These are phyloP conservation scores for Pythium rishiriense DNA, from an alignment of 352 stramenopile genomes.

Conservation along the genomic window DNA sequence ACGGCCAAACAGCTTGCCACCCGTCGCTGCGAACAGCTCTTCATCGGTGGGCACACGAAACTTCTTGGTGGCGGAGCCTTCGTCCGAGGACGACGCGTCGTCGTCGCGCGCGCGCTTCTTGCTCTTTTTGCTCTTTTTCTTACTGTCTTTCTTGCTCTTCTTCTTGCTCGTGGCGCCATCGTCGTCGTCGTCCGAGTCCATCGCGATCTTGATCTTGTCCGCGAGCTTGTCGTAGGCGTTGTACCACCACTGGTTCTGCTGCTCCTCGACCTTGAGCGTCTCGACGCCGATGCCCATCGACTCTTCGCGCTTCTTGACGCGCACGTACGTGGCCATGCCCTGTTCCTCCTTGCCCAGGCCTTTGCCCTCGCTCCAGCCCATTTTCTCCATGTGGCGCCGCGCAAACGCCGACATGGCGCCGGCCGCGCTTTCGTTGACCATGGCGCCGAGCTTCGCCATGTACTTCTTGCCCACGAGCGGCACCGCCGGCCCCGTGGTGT, in stretches of 20 bases:
- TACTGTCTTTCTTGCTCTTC: conserved; percentile 58
- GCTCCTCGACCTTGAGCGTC: conserved; percentile 62
- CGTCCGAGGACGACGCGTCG: conserved; percentile 26
- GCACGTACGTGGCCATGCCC: conserved; percentile 92
- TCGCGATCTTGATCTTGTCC: conserved; percentile 83
- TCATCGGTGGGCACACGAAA: conserved; percentile 90
- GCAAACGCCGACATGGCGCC: conserved; percentile 76
- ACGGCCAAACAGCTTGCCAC: conserved; percentile 95
- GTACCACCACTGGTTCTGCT: conserved; percentile 88
- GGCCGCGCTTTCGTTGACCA: conserved; percentile 77
- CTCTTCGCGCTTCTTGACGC: conserved; percentile 93
- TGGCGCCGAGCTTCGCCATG: conserved; percentile 69
- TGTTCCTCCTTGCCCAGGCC: conserved; percentile 95
- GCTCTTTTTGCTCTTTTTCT: conserved; percentile 55
- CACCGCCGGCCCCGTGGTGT: conserved; percentile 29
- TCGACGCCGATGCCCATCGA: conserved; percentile 90
- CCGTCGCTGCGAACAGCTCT: conserved; percentile 95
- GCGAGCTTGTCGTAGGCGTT: conserved; percentile 87
- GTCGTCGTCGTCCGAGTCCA: conserved; percentile 58
- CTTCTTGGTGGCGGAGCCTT: conserved; percentile 38
- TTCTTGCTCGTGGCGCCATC: conserved; percentile 42
- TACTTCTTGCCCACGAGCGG: conserved; percentile 86
- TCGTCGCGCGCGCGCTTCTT: conserved; percentile 36
- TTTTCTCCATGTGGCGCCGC: conserved; percentile 91
- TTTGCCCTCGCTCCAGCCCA: conserved; percentile 96